Base-by-base conservation (phyloP, 1,284 basidiomycete species). In the Gastroboletus turbinatus region DNA sequence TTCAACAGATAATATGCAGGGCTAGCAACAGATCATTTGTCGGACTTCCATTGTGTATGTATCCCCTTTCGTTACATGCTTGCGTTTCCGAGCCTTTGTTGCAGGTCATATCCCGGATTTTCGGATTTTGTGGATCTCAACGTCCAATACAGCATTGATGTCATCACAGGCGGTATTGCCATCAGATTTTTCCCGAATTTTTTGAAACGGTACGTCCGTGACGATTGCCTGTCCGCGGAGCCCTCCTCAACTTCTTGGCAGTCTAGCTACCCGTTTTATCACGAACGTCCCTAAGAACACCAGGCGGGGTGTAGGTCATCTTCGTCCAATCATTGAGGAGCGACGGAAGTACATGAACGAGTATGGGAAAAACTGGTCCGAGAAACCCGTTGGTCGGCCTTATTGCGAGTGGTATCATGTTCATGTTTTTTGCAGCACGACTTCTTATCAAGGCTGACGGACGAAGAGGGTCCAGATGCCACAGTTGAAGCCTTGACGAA, bases 361-460 rank as follows among this genome's bases (percentile, higher is more conserved):
- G 50, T 60, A 69, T 42, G 76, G 75, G 2, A 62, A 69, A 4
- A 67, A 73, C 36, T 78, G 72, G 71, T 46, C 67, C 2, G 73
- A 73, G 27, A 75, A 72, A 56, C 73, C 75, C 23, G 76, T 75
- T 52, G 6, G 69, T 64, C 13, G 4, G 23, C n/a, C 40, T 21
- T 23, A 23, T 4, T 35, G 29, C 19, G 10, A 23, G 29, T 1
- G 17, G 11, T 16, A n/a, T 10, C 9, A 23, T 5, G 19, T 17
- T 36, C 11, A 29, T 16, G 7, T 39, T 27, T 33, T 43, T 25
- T 29, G 16, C 56, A 78, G 73, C 72, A 76, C 54, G 76, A 76
- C 57, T 46, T 75, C 47, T 59, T 82, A 13, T 68, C 67, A 50
- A 81, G 78, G 78, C 51, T 80, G 14, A 68, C 80, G 53, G 75